phyloP scores from a whole-genome alignment of 1,284 basidiomycete species.

The Moniliella sp. region DNA sequence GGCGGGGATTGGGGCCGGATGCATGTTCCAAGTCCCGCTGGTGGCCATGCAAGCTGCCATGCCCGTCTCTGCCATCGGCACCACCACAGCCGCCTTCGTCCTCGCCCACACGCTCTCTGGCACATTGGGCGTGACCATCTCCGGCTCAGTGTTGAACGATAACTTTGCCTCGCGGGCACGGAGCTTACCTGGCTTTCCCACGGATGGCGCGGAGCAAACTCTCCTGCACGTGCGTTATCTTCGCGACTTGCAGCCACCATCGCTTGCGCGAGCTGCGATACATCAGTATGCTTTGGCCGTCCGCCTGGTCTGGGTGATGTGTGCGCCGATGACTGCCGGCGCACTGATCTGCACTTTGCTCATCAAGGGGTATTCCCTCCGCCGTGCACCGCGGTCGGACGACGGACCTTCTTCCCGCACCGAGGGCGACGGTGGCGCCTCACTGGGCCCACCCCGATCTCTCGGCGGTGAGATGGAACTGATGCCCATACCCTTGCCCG shows the following conservation, averaged over 20 bases:
- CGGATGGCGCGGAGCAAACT: no score
- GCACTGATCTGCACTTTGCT: no score
- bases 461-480: no score
- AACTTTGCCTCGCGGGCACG: no score
- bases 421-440: no score
- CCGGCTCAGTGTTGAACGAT: slow-evolving; percentile 2
- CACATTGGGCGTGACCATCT: slow-evolving; percentile 1
- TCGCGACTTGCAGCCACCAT: slow-evolving; percentile 20
- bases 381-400: no score
- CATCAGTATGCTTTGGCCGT: slow-evolving; percentile 52
- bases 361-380: no score
- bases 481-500: no score
- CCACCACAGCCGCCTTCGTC: slow-evolving; percentile 1
- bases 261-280: slow-evolving; percentile 39
- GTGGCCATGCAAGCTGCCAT: slow-evolving; percentile 1
- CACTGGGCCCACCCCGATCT: no score
- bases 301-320: slow-evolving; percentile 50
- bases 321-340: slow-evolving; percentile 27
- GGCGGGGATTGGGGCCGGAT: background rate
- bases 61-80: slow-evolving; percentile 1
- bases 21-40: slow-evolving; percentile 1
- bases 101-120: slow-evolving; percentile 1
- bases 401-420: no score
- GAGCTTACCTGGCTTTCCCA: no score
- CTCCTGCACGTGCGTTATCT: slow-evolving; percentile 9